Percentiles rank a stretch among this genome's conserved stretches.
These are phyloP conservation scores for Closterium sp. DNA, from an alignment of 139 green algal genomes.

Conservation along the genomic window DNA sequence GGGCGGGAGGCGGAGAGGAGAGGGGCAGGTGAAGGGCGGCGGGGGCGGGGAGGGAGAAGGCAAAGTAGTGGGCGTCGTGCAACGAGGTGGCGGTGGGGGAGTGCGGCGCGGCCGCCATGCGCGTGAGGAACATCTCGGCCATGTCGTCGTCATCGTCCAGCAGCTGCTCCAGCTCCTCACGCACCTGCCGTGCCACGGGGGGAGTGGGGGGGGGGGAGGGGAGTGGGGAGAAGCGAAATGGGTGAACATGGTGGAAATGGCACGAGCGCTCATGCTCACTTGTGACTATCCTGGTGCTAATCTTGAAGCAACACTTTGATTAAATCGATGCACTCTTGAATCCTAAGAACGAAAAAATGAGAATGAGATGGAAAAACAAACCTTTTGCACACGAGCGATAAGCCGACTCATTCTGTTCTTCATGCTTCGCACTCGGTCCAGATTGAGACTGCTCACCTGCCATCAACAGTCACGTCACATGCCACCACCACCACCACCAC, in stretches of 20 bases:
- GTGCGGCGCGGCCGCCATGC: conserved; percentile 13
- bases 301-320: too few species aligned
- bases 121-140: conserved; percentile 56
- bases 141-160: conserved; percentile 62
- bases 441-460: conserved; percentile 73
- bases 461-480: not conserved
- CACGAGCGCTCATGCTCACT: too few species aligned
- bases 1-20: not conserved
- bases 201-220: not conserved
- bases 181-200: conserved; percentile 19
- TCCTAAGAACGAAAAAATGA: not conserved
- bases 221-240: not conserved
- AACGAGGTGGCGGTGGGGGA: conserved; percentile 17
- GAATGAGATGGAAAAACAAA: not conserved
- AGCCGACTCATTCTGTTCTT: conserved; percentile 73
- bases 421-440: conserved; percentile 86
- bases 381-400: conserved; percentile 48
- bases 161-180: conserved; percentile 53
- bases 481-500: too few species aligned
- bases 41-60: not conserved
- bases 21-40: not conserved
- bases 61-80: not conserved
- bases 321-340: not conserved
- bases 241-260: too few species aligned
- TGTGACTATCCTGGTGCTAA: too few species aligned